Percentiles rank a stretch among this genome's conserved stretches.
phyloP scores from a whole-genome alignment of 2,329 filamentous ascomycete species.

The Bipolaris gigantea region DNA sequence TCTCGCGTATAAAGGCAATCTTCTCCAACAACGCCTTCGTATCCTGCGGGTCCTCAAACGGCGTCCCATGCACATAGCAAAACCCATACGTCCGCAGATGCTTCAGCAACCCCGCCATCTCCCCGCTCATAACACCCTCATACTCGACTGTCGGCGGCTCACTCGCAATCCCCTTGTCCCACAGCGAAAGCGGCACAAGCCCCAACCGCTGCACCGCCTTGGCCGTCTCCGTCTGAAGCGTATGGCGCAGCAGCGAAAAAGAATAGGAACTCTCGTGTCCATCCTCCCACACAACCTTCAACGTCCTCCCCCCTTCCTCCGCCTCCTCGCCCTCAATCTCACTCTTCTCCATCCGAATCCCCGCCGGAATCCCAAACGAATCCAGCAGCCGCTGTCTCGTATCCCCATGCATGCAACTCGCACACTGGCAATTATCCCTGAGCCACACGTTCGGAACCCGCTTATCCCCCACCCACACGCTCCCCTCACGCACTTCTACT shows the following conservation, averaged over 20 bases:
- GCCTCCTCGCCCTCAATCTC: conserved; percentile 3
- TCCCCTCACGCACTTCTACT: background rate
- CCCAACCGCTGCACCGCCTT: conserved; percentile 41
- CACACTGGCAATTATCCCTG: conserved; percentile 72
- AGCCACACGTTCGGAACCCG: conserved; percentile 39
- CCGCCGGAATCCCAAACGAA: conserved; percentile 58
- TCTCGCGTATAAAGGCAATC: conserved; percentile 84
- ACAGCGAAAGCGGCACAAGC: conserved; percentile 41
- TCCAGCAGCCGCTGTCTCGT: conserved; percentile 71
- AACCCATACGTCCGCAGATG: conserved; percentile 72
- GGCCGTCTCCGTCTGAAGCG: conserved; percentile 43
- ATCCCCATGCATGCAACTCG: conserved; percentile 66
- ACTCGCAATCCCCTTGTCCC: conserved; percentile 33
- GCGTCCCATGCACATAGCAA: conserved; percentile 72
- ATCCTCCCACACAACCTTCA: conserved; percentile 52
- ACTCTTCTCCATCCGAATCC: conserved; percentile 29
- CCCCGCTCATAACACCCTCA: conserved; percentile 26
- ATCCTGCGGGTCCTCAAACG: conserved; percentile 52
- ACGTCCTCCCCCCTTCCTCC: conserved; percentile 4
- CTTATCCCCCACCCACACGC: conserved; percentile 2
- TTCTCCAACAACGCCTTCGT: conserved; percentile 76
- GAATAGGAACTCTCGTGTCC: conserved; percentile 69
- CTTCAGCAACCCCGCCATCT: conserved; percentile 56
- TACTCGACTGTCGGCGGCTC: conserved; percentile 55
- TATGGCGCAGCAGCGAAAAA: conserved; percentile 60